Base-by-base conservation (phyloP, 2,329 filamentous ascomycete species). In the Scortechinia acanthostroma region DNA sequence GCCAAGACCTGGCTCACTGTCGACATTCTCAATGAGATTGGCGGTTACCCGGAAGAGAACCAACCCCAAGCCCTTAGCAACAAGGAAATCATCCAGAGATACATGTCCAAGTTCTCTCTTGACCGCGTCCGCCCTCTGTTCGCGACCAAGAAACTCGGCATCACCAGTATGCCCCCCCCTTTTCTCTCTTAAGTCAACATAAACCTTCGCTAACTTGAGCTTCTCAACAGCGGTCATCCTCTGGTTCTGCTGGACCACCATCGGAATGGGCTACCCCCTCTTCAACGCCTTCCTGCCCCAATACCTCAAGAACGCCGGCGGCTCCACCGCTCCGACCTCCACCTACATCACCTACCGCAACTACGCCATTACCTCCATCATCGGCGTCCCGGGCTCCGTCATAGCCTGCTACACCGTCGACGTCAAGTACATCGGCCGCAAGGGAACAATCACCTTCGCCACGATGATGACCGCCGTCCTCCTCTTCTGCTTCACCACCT, bases 241-340 rank as follows among this genome's bases (percentile, higher is more conserved):
- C 1, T 69, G 67, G 48, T 49, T 63, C 3, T 60, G 69, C 35
- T 71, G 68, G 68, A 49, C 69, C 3, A 69, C 63, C 0, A 66
- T 70, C 22, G 68, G 66, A n/a, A 61, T 71, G 19, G 67, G 64
- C 1, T 71, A 71, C 49, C 68, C 68, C 3, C 57, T 72, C 0
- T 71, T 68, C 52, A 69, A 69, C 51, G 64, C 63, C 40, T 71
- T 71, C 45, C 63, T 71, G 43, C 66, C 68, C 1, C 68, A 64
- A 0, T 72, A 71, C 46, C 59, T 71, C 4, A 60, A 61, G 16
- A 65, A 58, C 4, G 10, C 25, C 25, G 25, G 25, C n/a, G 25
- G 25, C n/a, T 30, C 25, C n/a, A 6, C 10, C 10, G 17, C 10
- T 17, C 20, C 35, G 6, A 62, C 65, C 44, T 61, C 58, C 43